Conservation (phyloP, 148 eudicot genomes). For the Bassia scoparia region DNA sequence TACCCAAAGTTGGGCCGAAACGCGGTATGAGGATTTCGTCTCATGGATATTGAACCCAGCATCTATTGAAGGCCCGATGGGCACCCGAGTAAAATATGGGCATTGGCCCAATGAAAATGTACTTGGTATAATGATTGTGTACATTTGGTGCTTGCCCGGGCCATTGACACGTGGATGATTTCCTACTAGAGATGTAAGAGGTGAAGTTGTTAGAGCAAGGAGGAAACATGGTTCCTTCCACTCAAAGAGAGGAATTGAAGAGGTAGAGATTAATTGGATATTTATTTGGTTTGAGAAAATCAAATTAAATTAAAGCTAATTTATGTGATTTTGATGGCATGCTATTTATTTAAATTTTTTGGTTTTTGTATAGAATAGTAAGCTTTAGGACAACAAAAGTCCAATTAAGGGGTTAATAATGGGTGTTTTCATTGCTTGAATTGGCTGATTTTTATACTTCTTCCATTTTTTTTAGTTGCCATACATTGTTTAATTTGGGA, state of each 20-base stretch:
- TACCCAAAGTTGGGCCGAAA: constrained; percentile 34
- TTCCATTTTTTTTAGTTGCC: background rate
- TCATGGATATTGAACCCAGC: constrained; percentile 41
- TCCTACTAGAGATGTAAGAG: constrained; percentile 49
- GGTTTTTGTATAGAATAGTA: background rate
- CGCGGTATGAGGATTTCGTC: constrained; percentile 32
- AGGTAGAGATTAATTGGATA: background rate
- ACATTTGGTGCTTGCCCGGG: constrained; percentile 59
- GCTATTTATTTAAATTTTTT: background rate
- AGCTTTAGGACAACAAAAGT: background rate
- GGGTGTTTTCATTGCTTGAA: background rate
- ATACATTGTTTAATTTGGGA: too few species aligned
- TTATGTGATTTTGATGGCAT: background rate
- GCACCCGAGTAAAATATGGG: constrained; percentile 52
- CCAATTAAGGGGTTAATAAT: background rate
- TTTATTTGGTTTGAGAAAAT: background rate
- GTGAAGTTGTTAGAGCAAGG: constrained; percentile 25
- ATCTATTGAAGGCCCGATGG: constrained; percentile 55
- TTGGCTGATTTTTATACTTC: background rate
- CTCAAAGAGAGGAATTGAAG: constrained; percentile 18
- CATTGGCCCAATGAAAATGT: constrained; percentile 47
- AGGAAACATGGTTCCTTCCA: constrained; percentile 22
- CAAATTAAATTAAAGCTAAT: background rate
- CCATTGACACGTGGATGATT: constrained; percentile 59
- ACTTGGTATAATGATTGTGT: constrained; percentile 26